These are phyloP conservation scores for Tetratostichococcus sp. DNA, from an alignment of 139 green algal species.

Conservation along the genomic window DNA sequence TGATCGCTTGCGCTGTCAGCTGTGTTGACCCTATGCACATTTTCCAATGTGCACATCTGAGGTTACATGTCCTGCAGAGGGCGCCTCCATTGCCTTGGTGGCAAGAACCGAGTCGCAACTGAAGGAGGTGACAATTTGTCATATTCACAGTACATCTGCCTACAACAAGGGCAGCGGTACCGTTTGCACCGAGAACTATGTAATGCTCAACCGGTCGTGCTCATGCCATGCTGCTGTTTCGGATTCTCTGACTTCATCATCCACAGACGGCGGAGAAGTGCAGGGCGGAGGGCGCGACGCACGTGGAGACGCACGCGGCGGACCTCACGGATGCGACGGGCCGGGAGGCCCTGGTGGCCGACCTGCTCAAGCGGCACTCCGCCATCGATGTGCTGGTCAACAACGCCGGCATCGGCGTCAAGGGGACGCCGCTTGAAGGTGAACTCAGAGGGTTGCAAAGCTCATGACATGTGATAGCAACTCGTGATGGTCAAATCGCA, in stretches of 20 bases:
- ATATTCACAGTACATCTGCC: too few species aligned
- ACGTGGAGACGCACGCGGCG: conserved; percentile 8
- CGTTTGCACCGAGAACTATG: too few species aligned
- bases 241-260: too few species aligned
- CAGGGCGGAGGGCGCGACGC: conserved; percentile 13
- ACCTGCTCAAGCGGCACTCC: conserved; percentile 18
- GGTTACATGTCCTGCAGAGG: too few species aligned
- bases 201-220: too few species aligned
- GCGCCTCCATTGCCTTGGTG: conserved; percentile 2
- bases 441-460: too few species aligned
- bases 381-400: conserved; percentile 47
- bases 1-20: too few species aligned
- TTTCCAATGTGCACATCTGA: too few species aligned
- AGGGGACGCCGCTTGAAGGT: conserved; percentile 6
- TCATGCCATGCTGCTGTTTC: too few species aligned
- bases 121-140: neutral
- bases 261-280: conserved; percentile 23
- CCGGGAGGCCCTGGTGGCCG: conserved; percentile 26
- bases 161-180: too few species aligned
- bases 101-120: conserved; percentile 11
- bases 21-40: neutral
- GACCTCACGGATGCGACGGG: conserved; percentile 15
- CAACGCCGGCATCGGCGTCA: conserved; percentile 19
- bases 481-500: too few species aligned
- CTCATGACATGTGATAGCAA: too few species aligned